phyloP scores from a whole-genome alignment of 495 filamentous ascomycete genomes.

The Neurospora sp. region DNA sequence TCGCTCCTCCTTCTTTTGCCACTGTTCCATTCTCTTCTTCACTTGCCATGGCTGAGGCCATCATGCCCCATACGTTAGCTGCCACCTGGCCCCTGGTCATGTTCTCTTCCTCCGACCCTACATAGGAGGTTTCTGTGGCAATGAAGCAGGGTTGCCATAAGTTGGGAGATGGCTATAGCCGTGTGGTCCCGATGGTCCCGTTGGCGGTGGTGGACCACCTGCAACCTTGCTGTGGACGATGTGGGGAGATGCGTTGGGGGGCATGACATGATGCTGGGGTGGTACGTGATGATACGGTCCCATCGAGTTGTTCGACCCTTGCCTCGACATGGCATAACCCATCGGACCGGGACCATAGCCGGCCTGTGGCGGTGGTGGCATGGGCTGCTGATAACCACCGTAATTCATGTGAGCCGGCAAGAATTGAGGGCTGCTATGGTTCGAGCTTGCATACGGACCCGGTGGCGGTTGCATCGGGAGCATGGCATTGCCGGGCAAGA shows the following conservation, averaged over 20 bases:
- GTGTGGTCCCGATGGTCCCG: slow-evolving; percentile 22
- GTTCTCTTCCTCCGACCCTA: slow-evolving; percentile 7
- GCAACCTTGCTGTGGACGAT: slow-evolving; percentile 26
- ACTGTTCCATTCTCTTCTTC: background rate
- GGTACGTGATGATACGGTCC: slow-evolving; percentile 31
- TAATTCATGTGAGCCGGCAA: slow-evolving; percentile 34
- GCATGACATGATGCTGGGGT: slow-evolving; percentile 11
- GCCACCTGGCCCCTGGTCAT: background rate
- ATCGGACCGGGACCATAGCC: slow-evolving; percentile 17
- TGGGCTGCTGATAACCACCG: slow-evolving; percentile 28
- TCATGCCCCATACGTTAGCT: background rate
- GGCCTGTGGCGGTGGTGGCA: slow-evolving; percentile 25
- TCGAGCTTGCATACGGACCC: slow-evolving; percentile 24
- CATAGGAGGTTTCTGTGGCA: slow-evolving; percentile 47
- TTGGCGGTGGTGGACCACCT: slow-evolving; percentile 15
- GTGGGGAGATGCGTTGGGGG: slow-evolving; percentile 27
- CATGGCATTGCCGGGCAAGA: slow-evolving; percentile 56
- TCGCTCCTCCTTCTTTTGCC: background rate
- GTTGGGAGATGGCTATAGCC: slow-evolving; percentile 40
- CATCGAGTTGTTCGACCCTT: slow-evolving; percentile 44
- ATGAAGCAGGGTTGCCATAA: slow-evolving; percentile 45
- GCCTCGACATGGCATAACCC: slow-evolving; percentile 41
- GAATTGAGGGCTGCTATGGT: slow-evolving; percentile 38
- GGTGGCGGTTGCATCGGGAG: slow-evolving; percentile 29
- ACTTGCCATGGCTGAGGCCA: background rate